Base-by-base conservation (phyloP, 805 yeast genomes). In the Schwanniomyces yamadae region DNA sequence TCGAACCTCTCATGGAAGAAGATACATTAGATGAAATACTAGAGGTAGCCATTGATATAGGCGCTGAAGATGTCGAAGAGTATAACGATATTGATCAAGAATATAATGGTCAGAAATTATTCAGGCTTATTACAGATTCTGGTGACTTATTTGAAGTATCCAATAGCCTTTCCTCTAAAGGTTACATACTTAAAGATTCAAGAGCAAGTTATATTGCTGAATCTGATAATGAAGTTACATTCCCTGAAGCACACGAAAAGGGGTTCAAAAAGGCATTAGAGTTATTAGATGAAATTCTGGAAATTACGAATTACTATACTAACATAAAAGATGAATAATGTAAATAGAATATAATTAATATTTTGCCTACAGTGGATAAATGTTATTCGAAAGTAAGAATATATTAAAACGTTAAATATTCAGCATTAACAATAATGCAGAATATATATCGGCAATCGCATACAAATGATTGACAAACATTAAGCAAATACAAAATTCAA, bases 11-110 rank as follows among this genome's bases (percentile, higher is more conserved):
- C 22, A 52, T 58, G 23, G 45, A 56, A 19, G 42, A 54, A 8
- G 63, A 63, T 37, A 47, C 54, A 13, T 71, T 80, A 47, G 96
- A 90, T 48, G 77, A 73, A 12, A 70, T 84, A 2, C 76, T 90
- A 48, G 97, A 90, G 38, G 73, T 69, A 23, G 78, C 88, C 6
- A 63, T 87, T 11, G 97, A 90, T 10, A 50, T 78, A 12, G 93
- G 93, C 0, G 86, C 86, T 14, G 88, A 84, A 39, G 96, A 89
- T 49, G 78, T 85, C 5, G 85, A 78, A 42, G 81, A 75, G 36
- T 61, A 65, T 28, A 64, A 55, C 20, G 71, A 65, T 24, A 50
- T 53, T 20, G 75, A 63, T 6, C 64, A 61, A 11, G 78, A 70
- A 32, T 68, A 68, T 42, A 54, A 51, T 23, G 62, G 55, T 9